These are phyloP conservation scores for Penicillium sp. DNA, from an alignment of 2,329 filamentous ascomycete species.

Conservation along the genomic window DNA sequence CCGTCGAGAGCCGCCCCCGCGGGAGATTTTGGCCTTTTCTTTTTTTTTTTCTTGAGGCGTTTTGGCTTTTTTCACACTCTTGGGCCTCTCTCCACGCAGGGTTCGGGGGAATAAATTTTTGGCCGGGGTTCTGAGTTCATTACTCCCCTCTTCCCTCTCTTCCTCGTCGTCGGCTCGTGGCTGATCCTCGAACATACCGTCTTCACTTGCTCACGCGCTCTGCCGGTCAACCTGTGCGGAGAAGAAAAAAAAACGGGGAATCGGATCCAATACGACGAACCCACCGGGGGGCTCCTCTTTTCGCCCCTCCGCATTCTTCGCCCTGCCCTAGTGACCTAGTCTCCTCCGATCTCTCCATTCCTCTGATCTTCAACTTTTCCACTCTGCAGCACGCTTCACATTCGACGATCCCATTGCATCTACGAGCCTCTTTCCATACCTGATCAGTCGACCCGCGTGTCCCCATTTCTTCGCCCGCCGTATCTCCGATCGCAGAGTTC, in stretches of 20 bases:
- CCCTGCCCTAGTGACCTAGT: not conserved
- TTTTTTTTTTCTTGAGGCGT: not conserved
- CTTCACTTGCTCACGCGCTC: not conserved
- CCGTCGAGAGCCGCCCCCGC: not conserved
- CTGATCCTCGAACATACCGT: not conserved
- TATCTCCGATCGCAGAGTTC: slow-evolving; percentile 10
- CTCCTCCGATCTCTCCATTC: slow-evolving; percentile 4
- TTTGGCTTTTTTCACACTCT: not conserved
- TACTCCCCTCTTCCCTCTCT: not conserved
- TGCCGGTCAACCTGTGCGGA: not conserved
- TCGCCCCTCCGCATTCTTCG: slow-evolving; percentile 9
- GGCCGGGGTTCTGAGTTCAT: not conserved
- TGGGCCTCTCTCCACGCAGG: not conserved
- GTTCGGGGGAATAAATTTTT: not conserved
- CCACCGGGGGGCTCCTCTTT: slow-evolving; percentile 11
- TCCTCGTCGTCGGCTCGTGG: not conserved
- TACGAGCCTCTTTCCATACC: not conserved
- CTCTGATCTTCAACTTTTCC: not conserved
- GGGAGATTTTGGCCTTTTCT: not conserved
- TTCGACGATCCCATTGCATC: not conserved
- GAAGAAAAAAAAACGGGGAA: slow-evolving; percentile 2
- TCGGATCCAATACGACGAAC: not conserved
- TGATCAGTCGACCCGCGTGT: not conserved
- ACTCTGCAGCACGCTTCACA: not conserved
- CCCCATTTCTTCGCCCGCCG: not conserved